Conservation (phyloP, 306 rosid genomes). For the Trifolium repens region DNA sequence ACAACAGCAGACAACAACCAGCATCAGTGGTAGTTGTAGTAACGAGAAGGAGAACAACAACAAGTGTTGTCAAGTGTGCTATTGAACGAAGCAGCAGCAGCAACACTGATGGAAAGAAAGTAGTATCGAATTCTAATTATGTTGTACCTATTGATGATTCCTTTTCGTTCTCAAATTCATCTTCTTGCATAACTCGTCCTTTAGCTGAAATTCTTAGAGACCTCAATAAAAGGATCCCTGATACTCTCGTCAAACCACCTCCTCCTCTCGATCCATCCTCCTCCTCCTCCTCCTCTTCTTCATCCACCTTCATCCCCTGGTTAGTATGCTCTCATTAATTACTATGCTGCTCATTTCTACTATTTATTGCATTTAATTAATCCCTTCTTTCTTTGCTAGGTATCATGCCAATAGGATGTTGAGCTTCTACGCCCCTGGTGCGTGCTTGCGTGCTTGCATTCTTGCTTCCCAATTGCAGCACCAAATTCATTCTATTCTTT, state of each 20-base stretch:
- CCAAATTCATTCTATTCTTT: not conserved
- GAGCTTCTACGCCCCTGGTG: conserved; percentile 98
- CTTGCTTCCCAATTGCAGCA: no score
- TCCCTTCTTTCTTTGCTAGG: conserved; percentile 48
- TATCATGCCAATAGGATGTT: conserved; percentile 97
- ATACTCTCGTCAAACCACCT: conserved; percentile 60
- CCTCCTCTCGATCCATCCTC: conserved; percentile 32
- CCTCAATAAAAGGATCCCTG: conserved; percentile 89
- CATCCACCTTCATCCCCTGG: conserved; percentile 80
- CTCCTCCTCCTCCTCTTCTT: conserved; percentile 32
- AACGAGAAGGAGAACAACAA: not conserved
- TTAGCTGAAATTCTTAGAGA: conserved; percentile 87
- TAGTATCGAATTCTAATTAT: conserved; percentile 74
- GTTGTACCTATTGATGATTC: conserved; percentile 90
- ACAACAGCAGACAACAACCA: no score
- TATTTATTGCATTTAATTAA: no score
- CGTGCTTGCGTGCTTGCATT: not conserved
- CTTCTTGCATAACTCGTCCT: conserved; percentile 85
- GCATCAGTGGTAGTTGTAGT: no score
- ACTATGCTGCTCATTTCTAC: not conserved
- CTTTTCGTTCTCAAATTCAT: conserved; percentile 65
- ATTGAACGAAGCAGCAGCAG: conserved; percentile 50
- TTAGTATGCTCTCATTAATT: not conserved
- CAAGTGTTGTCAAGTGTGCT: conserved; percentile 20
- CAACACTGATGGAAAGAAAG: conserved; percentile 44